Base-by-base conservation (phyloP, 2,329 filamentous ascomycete genomes). In the Ophiostoma tasmaniense region DNA sequence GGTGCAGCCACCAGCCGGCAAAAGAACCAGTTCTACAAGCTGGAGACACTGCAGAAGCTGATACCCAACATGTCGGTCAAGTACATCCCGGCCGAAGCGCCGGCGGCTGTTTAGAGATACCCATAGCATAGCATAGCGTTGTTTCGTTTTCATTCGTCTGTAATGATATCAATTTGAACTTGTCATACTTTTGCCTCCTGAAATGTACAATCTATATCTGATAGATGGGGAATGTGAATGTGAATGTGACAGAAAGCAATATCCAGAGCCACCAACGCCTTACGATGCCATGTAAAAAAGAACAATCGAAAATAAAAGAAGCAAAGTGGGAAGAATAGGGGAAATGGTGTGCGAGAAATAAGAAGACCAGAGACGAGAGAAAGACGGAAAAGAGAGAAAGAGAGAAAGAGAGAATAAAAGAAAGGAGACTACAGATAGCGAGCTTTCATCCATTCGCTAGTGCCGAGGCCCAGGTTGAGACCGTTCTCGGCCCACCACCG, bases 401-500 rank as follows among this genome's bases (percentile, higher is more conserved):
- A 50, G 7, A 37, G 33, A 39, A 13, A 8, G 10, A 55, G 22
- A 28, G 22, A n/a, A 10, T n/a, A 62, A 52, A 14, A 59, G n/a
- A 42, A 11, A 68, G 2, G 62, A 28, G n/a, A 39, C 69, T 74
- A 90, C 71, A 96, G 79, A 72, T 89, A 87, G 78, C 90, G 90
- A 22, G 89, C 87, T 79, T 90, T 90, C 87, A 95, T 93, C 93
- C 92, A 96, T 77, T 96, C 92, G 73, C 90, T 92, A 55, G 92
- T 94, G 3, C 90, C 89, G 55, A 95, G 83, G 1, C 91, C 90
- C 67, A 96, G 78, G 75, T 95, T 94, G 71, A 96, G 80, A 0
- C 92, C 92, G 73, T 95, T 94, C 72, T 84, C 81, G 30, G 91
- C 90, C 94, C 94, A 98, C 94, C 94, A 98, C 72, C 85, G 83